Evolutionary conservation across 352 stramenopile species (phyloP).

Genomic region (Phytopythium vexans): DNA sequence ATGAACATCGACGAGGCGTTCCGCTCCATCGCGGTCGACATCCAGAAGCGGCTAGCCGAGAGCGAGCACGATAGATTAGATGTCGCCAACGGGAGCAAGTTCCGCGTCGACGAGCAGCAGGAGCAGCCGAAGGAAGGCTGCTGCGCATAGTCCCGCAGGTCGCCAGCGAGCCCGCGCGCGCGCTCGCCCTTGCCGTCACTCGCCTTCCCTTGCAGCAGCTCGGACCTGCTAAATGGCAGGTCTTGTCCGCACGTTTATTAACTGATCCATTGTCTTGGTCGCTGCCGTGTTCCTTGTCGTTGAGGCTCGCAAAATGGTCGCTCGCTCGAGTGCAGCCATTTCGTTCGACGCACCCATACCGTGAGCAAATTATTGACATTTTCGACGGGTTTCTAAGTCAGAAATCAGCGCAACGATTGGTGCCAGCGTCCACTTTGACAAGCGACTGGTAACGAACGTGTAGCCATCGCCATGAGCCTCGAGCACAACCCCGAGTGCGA

Average conservation of each 20-base stretch:
- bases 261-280: too few species aligned
- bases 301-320: too few species aligned
- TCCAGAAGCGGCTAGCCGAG: slow-evolving; percentile 85
- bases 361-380: too few species aligned
- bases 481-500: background rate
- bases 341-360: too few species aligned
- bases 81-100: slow-evolving; percentile 82
- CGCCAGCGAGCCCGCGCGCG: background rate
- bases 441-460: background rate
- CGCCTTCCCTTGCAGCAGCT: too few species aligned
- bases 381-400: too few species aligned
- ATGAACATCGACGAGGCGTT: slow-evolving; percentile 91
- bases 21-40: slow-evolving; percentile 84
- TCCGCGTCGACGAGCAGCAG: slow-evolving; percentile 80
- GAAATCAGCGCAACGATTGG: too few species aligned
- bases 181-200: too few species aligned
- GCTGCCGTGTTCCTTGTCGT: too few species aligned
- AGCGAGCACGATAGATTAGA: slow-evolving; percentile 89
- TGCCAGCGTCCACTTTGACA: background rate
- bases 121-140: slow-evolving; percentile 79
- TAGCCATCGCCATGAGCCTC: background rate
- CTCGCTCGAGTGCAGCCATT: too few species aligned
- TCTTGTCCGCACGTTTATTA: too few species aligned
- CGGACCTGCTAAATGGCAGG: too few species aligned
- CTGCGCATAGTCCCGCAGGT: slow-evolving; percentile 40